Evolutionary conservation across 1,284 basidiomycete species (phyloP).

Genomic region (Lignosus rhinocerotis): DNA sequence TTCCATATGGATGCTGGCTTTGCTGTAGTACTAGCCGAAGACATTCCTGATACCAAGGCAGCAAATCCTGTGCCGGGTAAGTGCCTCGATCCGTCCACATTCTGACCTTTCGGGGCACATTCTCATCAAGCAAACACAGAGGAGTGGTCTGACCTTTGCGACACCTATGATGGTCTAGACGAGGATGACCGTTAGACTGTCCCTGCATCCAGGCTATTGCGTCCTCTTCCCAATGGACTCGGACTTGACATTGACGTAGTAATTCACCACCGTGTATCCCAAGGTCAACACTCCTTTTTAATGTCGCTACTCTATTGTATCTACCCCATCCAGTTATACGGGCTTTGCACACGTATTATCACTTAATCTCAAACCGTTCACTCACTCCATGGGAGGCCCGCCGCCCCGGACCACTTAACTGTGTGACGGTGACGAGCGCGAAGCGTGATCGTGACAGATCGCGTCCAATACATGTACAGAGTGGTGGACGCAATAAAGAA

Average conservation of each 20-base stretch:
- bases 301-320: too few species aligned
- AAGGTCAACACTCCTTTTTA: too few species aligned
- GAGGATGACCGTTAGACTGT: slow-evolving; percentile 14
- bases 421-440: slow-evolving; percentile 9
- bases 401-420: too few species aligned
- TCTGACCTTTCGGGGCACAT: too few species aligned
- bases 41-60: slow-evolving; percentile 6
- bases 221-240: too few species aligned
- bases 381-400: neutral
- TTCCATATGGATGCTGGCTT: slow-evolving; percentile 24
- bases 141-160: slow-evolving; percentile 25
- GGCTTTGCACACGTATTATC: neutral
- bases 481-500: neutral
- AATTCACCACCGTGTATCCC: too few species aligned
- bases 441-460: slow-evolving; percentile 20
- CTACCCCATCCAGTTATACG: neutral
- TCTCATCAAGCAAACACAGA: slow-evolving; percentile 7
- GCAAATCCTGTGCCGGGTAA: slow-evolving; percentile 18
- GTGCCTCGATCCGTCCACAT: neutral
- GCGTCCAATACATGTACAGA: slow-evolving; percentile 14
- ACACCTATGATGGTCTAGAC: slow-evolving; percentile 18
- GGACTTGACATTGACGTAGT: too few species aligned
- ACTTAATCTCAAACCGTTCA: too few species aligned
- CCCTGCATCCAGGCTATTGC: neutral
- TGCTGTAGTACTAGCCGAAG: slow-evolving; percentile 26